Evolutionary conservation across 1,284 basidiomycete genomes (phyloP).

Genomic region (Apiotrichum porosum): DNA sequence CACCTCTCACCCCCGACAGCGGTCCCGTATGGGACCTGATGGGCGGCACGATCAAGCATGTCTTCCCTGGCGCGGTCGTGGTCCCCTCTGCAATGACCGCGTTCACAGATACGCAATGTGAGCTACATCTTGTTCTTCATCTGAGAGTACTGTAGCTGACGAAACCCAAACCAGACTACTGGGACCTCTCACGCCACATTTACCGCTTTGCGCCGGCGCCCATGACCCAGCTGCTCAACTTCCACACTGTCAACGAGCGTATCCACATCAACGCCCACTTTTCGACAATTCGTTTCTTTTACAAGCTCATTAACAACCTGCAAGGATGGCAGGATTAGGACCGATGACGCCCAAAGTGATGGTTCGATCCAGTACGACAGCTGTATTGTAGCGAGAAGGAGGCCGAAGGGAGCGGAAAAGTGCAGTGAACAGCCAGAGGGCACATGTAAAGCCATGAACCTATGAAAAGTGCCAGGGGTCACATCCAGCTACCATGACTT

Average conservation of each 20-base stretch:
- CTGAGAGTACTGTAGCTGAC: background rate
- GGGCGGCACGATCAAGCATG: constrained; percentile 17
- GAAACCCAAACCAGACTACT: constrained; percentile 5
- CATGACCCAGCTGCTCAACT: constrained; percentile 9
- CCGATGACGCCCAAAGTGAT: no score
- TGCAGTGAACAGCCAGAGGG: no score
- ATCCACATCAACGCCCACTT: constrained; percentile 25
- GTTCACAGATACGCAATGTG: constrained; percentile 18
- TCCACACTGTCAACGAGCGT: constrained; percentile 27
- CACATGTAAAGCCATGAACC: no score
- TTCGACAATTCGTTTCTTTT: constrained; percentile 18
- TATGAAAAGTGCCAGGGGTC: no score
- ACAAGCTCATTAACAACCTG: constrained; percentile 18
- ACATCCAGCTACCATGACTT: no score
- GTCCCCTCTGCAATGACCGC: constrained; percentile 19
- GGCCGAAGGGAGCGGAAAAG: background rate
- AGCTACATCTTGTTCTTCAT: no score
- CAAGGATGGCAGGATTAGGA: constrained; percentile 11
- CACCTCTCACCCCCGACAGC: constrained; percentile 14
- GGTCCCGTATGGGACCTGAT: constrained; percentile 16
- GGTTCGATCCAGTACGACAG: background rate
- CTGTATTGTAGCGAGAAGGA: background rate
- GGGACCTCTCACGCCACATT: constrained; percentile 22
- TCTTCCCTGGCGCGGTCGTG: constrained; percentile 15
- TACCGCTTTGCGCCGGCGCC: constrained; percentile 28